Percentiles rank a stretch among this genome's conserved stretches.
Conservation (phyloP, 805 yeast species). For the Myxozyma mucilagina region DNA sequence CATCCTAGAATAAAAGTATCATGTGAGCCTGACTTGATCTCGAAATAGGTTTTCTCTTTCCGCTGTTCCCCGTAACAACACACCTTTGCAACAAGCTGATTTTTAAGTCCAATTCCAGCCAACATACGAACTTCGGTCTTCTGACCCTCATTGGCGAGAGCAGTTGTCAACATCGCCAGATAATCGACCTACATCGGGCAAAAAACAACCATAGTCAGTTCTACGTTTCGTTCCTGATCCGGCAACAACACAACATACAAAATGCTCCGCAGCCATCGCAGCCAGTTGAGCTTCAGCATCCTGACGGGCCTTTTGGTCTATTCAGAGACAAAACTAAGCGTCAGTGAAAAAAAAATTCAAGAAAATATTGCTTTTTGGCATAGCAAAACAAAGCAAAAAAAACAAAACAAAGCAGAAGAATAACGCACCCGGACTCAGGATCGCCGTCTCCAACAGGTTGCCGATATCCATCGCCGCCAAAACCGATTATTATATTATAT, state of each 20-base stretch:
- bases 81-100: constrained; percentile 76
- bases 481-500: not conserved
- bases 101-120: constrained; percentile 85
- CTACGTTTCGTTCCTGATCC: not conserved
- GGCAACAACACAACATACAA: constrained; percentile 43
- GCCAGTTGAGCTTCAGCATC: constrained; percentile 77
- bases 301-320: constrained; percentile 62
- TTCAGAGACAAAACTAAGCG: not conserved
- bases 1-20: constrained; percentile 43
- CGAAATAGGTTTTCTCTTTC: no score
- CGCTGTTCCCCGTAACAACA: not conserved
- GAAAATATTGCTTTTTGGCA: not conserved
- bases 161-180: constrained; percentile 66
- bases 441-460: constrained; percentile 74
- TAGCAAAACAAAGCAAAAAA: not conserved
- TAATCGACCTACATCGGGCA: constrained; percentile 47
- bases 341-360: no score
- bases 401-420: not conserved
- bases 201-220: not conserved
- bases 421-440: constrained; percentile 54
- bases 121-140: constrained; percentile 83
- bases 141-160: constrained; percentile 63
- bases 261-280: constrained; percentile 70
- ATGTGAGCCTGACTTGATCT: no score
- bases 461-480: constrained; percentile 56